Percentiles rank a stretch among this genome's conserved stretches.
phyloP scores from a whole-genome alignment of 2,329 filamentous ascomycete species.

The Neonectria punicea region DNA sequence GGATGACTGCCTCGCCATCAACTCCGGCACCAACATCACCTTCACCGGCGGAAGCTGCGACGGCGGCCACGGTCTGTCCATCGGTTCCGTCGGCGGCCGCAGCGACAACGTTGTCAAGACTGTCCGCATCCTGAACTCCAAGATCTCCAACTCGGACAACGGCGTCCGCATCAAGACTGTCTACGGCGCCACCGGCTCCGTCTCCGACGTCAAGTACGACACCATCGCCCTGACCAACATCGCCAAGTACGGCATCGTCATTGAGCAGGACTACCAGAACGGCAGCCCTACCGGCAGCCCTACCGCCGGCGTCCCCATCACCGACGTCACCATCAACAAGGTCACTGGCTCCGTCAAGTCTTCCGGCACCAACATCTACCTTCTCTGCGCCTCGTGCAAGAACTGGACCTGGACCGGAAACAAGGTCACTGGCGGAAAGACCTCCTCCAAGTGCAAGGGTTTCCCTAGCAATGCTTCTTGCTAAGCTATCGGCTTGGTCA shows the following conservation, averaged over 20 bases:
- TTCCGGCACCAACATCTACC: constrained; percentile 57
- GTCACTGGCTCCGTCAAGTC: constrained; percentile 56
- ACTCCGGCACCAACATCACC: constrained; percentile 61
- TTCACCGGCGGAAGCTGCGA: constrained; percentile 57
- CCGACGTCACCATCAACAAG: constrained; percentile 55
- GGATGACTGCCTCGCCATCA: constrained; percentile 69
- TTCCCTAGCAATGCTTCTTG: constrained; percentile 42
- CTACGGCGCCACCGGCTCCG: constrained; percentile 55
- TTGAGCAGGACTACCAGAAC: constrained; percentile 60
- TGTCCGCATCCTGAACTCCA: constrained; percentile 61
- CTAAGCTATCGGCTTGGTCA: constrained; percentile 10
- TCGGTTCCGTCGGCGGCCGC: constrained; percentile 58
- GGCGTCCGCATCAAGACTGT: constrained; percentile 64
- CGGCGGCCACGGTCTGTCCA: constrained; percentile 56
- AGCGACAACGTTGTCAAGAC: constrained; percentile 62
- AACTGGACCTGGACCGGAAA: constrained; percentile 64
- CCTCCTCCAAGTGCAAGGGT: constrained; percentile 40
- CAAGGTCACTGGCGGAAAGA: constrained; percentile 62
- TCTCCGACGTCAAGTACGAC: constrained; percentile 56
- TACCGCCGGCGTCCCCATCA: constrained; percentile 64
- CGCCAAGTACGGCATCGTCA: constrained; percentile 52
- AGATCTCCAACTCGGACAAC: constrained; percentile 63
- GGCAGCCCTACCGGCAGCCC: constrained; percentile 57
- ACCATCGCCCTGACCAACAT: constrained; percentile 56
- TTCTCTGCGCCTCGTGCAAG: constrained; percentile 62